Base-by-base conservation (phyloP, 2,329 filamentous ascomycete species). In the Drechslerella coelobrocha region DNA sequence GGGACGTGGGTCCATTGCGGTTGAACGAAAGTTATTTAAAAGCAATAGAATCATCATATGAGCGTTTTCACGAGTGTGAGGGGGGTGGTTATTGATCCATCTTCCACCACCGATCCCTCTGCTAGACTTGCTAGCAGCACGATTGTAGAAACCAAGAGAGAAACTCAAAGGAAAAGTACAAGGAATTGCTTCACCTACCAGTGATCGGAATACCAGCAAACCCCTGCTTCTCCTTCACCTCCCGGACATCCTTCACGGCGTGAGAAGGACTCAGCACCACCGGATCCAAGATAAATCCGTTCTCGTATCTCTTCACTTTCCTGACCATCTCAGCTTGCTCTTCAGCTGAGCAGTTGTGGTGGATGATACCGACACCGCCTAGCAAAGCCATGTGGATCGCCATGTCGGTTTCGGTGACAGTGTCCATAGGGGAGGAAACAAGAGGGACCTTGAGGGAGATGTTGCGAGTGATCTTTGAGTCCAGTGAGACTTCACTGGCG, bases 21-120 rank as follows among this genome's bases (percentile, higher is more conserved):
- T 93, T 93, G 94, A 99, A 99, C 94, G 94, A 99, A 99, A 99
- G 94, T 97, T 97, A 97, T 89, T 86, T 82, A 81, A 83, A 80
- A 85, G 84, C 83, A 81, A 84, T 83, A 86, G 84, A 85, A 84
- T 91, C 94, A 96, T 96, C 90, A 92, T 83, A 81, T 78, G 76
- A 81, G 82, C 78, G 77, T 31, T 12, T n/a, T 19, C 19, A 34
- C 14, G n/a, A n/a, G 39, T n/a, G 5, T 7, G n/a, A 17, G n/a
- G 5, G 21, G 5, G 21, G n/a, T 12, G 24, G 23, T 53, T 26
- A 6, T 21, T 3, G 27, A n/a, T n/a, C n/a, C n/a, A n/a, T n/a
- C n/a, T n/a, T n/a, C n/a, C n/a, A n/a, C n/a, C n/a, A n/a, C n/a
- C n/a, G n/a, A n/a, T n/a, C n/a, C n/a, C n/a, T n/a, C n/a, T n/a